Evolutionary conservation across 306 rosid genomes (phyloP).

Genomic region (Cicer chorassanicum): DNA sequence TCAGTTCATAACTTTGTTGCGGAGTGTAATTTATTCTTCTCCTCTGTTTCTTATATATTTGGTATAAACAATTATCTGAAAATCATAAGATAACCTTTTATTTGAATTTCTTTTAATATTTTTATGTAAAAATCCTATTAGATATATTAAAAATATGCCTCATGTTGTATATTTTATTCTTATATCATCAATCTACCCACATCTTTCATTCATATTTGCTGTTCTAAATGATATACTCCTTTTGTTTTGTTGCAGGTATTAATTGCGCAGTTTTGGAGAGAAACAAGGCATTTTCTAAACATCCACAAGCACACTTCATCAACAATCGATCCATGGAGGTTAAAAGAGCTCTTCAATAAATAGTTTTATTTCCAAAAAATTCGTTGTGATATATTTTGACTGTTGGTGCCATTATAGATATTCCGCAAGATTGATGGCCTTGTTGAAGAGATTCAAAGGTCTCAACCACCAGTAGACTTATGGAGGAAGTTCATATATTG

Average conservation of each 20-base stretch:
- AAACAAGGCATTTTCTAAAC: slow-evolving; percentile 62
- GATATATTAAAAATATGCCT: not conserved
- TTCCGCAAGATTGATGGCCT: slow-evolving; percentile 86
- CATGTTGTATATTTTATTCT: not conserved
- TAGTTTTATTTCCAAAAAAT: slow-evolving; percentile 28
- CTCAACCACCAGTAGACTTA: slow-evolving; percentile 88
- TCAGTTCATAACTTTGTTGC: slow-evolving; percentile 11
- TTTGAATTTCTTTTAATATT: slow-evolving; percentile 24
- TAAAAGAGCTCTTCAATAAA: slow-evolving; percentile 39
- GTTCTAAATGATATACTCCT: slow-evolving; percentile 15
- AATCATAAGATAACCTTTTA: not conserved
- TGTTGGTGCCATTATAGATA: slow-evolving; percentile 60
- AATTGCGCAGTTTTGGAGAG: slow-evolving; percentile 79
- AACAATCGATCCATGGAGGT: slow-evolving; percentile 99
- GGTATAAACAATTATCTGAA: slow-evolving; percentile 1
- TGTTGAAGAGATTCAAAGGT: slow-evolving; percentile 84
- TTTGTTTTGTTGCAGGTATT: slow-evolving; percentile 59
- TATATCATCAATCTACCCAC: slow-evolving; percentile 7
- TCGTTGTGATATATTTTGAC: slow-evolving; percentile 40
- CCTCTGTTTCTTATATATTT: slow-evolving; percentile 28
- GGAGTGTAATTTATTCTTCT: slow-evolving; percentile 16
- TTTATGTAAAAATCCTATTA: slow-evolving; percentile 11
- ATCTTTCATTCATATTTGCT: slow-evolving; percentile 15
- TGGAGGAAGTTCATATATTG: slow-evolving; percentile 96
- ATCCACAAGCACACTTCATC: slow-evolving; percentile 92